Conservation (phyloP, 306 rosid genomes). For the Rubus parviflorus region DNA sequence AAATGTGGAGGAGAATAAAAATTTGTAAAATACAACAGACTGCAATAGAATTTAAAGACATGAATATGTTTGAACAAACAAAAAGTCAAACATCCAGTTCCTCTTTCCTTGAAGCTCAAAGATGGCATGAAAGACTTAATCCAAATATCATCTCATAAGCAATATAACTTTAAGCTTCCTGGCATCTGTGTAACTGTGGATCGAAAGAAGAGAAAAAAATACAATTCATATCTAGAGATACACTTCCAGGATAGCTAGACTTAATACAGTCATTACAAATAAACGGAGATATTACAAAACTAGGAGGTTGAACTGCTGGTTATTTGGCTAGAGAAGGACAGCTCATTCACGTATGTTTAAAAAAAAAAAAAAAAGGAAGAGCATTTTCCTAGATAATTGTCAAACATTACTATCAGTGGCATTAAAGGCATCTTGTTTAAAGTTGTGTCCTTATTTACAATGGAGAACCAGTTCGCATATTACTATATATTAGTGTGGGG, state of each 20-base stretch:
- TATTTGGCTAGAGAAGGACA: background rate
- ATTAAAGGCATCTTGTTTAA: background rate
- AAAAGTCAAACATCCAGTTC: background rate
- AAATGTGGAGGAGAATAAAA: conserved; percentile 32
- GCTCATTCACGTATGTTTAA: background rate
- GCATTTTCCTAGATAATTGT: background rate
- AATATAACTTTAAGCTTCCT: background rate
- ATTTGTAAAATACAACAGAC: conserved; percentile 11
- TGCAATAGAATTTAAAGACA: background rate
- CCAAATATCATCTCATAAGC: background rate
- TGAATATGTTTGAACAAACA: background rate
- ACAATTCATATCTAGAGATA: background rate
- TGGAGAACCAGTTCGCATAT: background rate
- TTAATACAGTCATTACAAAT: background rate
- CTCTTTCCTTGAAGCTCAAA: conserved; percentile 1
- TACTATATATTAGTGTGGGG: background rate
- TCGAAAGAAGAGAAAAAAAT: no score
- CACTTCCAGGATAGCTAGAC: background rate
- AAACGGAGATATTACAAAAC: background rate
- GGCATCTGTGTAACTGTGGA: background rate
- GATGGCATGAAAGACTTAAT: background rate
- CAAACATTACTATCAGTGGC: background rate
- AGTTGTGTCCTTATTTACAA: conserved; percentile 7
- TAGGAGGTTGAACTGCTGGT: background rate
- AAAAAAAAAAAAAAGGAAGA: background rate